A percentile compares a stretch with the other conserved stretches of the same genome.
These are phyloP conservation scores for Ophiocordyceps sinensis DNA, from an alignment of 2,329 filamentous ascomycete genomes.

Conservation along the genomic window DNA sequence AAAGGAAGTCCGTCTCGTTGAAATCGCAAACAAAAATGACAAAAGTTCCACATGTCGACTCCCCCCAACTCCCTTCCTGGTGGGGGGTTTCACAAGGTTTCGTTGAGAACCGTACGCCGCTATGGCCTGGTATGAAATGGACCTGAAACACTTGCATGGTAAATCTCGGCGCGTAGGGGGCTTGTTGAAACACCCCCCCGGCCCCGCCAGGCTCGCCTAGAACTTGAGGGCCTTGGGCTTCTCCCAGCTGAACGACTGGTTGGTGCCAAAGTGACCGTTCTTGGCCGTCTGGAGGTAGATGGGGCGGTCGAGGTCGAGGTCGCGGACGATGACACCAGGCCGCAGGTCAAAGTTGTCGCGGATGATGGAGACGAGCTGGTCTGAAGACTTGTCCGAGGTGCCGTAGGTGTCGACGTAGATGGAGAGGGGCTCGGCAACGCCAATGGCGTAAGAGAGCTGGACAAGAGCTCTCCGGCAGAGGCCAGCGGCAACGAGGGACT, in stretches of 20 bases:
- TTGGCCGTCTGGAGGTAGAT: constrained; percentile 98
- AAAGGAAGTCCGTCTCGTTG: no score
- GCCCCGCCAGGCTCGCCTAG: constrained; percentile 35
- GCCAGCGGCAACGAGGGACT: constrained; percentile 82
- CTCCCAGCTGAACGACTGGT: constrained; percentile 97
- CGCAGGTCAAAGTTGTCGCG: constrained; percentile 93
- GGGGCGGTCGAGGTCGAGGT: constrained; percentile 86
- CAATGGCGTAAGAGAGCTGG: constrained; percentile 98
- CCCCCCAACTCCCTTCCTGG: constrained; percentile 14
- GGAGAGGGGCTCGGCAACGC: constrained; percentile 93
- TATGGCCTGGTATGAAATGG: constrained; percentile 20
- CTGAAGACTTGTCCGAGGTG: constrained; percentile 75
- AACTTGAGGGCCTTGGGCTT: constrained; percentile 89
- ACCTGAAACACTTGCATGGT: constrained; percentile 22
- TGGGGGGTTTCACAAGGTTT: constrained; percentile 21
- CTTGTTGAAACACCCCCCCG: constrained; percentile 26
- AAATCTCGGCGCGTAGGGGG: constrained; percentile 16
- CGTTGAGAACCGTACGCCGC: constrained; percentile 33
- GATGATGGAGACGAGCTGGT: constrained; percentile 93
- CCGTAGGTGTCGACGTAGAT: constrained; percentile 98
- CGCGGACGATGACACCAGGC: constrained; percentile 95
- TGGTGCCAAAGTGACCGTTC: constrained; percentile 97
- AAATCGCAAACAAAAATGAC: constrained; percentile 9
- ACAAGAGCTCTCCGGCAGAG: constrained; percentile 88
- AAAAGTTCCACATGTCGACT: constrained; percentile 12